Conservation (phyloP, 495 filamentous ascomycete species). For the Penicillium daleae region DNA sequence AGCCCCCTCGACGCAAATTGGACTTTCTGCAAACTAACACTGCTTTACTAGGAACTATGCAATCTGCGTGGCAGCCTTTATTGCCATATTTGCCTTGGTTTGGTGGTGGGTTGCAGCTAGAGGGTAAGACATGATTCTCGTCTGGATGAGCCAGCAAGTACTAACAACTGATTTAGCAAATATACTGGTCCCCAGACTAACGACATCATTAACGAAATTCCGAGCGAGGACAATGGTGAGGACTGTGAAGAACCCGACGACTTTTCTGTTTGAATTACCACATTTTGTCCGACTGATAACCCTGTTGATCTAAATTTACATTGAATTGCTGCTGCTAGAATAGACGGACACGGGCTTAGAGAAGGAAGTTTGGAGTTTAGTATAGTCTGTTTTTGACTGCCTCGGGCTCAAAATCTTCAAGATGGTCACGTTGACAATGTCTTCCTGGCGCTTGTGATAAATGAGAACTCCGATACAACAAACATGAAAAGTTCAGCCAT, state of each 20-base stretch:
- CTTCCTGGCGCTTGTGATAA: no score
- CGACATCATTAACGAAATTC: conserved; percentile 45
- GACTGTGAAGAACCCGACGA: conserved; percentile 29
- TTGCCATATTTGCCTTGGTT: conserved; percentile 61
- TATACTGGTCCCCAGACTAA: conserved; percentile 62
- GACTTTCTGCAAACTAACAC: conserved; percentile 8
- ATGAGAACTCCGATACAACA: no score
- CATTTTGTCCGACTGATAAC: background rate
- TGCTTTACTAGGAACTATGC: conserved; percentile 63
- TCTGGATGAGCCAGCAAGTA: background rate
- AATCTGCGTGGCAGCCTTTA: conserved; percentile 64
- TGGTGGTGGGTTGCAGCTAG: conserved; percentile 70
- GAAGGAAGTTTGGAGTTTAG: background rate
- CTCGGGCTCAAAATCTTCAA: background rate
- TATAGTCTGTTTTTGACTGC: background rate
- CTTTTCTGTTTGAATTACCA: conserved; percentile 17
- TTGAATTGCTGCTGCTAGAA: background rate
- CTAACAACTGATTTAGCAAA: conserved; percentile 37
- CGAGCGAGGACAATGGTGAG: conserved; percentile 37
- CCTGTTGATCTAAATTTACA: background rate
- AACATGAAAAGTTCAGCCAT: no score
- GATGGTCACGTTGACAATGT: background rate
- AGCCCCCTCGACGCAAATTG: background rate
- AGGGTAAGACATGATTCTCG: conserved; percentile 45
- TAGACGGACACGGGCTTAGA: background rate